Base-by-base conservation (phyloP, 176 grass and related monocot species). In the Cenchrus fungigraminus region DNA sequence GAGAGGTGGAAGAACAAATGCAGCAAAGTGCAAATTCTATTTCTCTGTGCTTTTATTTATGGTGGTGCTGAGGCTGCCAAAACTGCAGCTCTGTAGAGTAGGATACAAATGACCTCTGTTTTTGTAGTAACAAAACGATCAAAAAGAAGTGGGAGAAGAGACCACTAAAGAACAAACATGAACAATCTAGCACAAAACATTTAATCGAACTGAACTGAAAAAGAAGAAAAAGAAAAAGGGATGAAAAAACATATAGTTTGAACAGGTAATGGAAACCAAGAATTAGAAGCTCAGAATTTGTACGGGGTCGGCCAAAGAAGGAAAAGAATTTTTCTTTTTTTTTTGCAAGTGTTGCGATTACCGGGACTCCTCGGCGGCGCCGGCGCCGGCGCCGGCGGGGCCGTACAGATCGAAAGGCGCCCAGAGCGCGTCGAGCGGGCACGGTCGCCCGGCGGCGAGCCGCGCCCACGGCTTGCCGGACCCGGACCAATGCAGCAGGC, bases 401-500 rank as follows among this genome's bases (percentile, higher is more conserved):
- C 86, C 90, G 86, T 91, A 95, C 71, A 97, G 84, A 72, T 97
- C 95, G 83, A 91, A 97, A 8, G 95, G 92, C 47, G 92, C 88
- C 95, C 95, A 97, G 59, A 97, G 95, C 76, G 92, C 84, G 50
- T 97, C 95, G 43, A 97, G 89, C 7, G 95, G 92, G 87, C 95
- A 97, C 54, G 95, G 92, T 9, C 90, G 84, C 31, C 83, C 88
- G n/a, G 90, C 89, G 79, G 78, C 88, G 1, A 97, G 81, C 65
- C 95, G 82, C 31, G 86, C 92, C 95, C 95, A 97, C 6, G 95
- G 95, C 79, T 97, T 97, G 74, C 95, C 95, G 72, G 90, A 92
- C 9, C 95, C 95, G 53, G 92, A 95, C 95, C 95, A 97, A 91
- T 97, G 95, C 80, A 97, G 89, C 54, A 97, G 86, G 89, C 95